Conservation (phyloP, 192 early-diverging fungal genomes). For the Gamsiella multidivaricata region DNA sequence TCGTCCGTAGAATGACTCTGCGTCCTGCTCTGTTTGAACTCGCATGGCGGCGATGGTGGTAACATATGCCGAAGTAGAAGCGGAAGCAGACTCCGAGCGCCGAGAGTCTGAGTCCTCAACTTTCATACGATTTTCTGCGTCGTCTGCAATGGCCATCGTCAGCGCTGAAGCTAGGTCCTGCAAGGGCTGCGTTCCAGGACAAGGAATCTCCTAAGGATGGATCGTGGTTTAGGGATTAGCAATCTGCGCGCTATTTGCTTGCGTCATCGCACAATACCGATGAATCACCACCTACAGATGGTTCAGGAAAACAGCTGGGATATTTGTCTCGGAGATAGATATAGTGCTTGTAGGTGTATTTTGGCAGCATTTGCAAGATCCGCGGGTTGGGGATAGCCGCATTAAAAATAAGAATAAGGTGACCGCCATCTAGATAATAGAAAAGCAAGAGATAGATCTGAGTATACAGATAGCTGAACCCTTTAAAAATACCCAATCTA, state of each 20-base stretch:
- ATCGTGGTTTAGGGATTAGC: neutral
- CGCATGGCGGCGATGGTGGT: constrained; percentile 48
- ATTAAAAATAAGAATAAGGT: constrained; percentile 85
- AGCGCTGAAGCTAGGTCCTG: constrained; percentile 39
- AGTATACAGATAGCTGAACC: no score
- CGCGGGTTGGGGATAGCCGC: constrained; percentile 62
- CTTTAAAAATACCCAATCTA: no score
- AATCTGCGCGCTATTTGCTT: no score
- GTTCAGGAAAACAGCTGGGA: constrained; percentile 72
- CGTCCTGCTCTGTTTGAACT: constrained; percentile 43
- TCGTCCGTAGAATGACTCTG: constrained; percentile 35
- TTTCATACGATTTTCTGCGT: neutral
- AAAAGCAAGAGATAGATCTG: neutral
- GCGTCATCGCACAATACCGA: neutral
- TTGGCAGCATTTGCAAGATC: constrained; percentile 71
- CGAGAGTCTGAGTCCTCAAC: neutral
- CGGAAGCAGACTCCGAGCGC: neutral
- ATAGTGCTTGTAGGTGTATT: constrained; percentile 79
- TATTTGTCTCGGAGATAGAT: constrained; percentile 81
- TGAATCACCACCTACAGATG: constrained; percentile 45
- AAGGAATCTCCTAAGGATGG: constrained; percentile 35
- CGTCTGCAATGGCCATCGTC: constrained; percentile 40
- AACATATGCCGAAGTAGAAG: constrained; percentile 26
- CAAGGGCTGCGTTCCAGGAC: constrained; percentile 45
- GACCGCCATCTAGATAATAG: constrained; percentile 70